Conservation (phyloP, 2,329 filamentous ascomycete genomes). For the Apiospora rasikravindrae region DNA sequence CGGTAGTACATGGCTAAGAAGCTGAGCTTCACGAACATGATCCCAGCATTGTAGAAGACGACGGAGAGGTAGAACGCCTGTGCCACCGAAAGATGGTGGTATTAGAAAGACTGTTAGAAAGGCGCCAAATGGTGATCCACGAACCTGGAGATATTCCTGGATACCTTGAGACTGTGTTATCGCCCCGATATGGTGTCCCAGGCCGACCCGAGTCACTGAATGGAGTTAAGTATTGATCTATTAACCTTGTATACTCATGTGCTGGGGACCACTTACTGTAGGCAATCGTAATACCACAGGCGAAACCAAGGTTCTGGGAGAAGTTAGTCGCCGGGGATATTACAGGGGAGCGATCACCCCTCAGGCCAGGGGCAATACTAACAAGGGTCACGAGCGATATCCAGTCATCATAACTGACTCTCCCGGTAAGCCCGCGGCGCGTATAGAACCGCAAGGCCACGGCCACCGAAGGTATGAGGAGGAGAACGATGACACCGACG, state of each 20-base stretch:
- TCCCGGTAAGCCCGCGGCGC: constrained; percentile 1
- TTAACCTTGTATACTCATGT: neutral
- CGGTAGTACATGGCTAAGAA: constrained; percentile 16
- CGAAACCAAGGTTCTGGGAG: neutral
- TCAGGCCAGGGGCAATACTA: neutral
- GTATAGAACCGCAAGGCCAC: constrained; percentile 13
- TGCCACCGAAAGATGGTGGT: neutral
- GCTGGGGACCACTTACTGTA: neutral
- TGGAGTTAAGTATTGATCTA: neutral
- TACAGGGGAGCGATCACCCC: neutral
- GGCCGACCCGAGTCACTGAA: constrained; percentile 11
- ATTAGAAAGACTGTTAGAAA: neutral
- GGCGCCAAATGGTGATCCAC: neutral
- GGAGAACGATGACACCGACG: neutral
- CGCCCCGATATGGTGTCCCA: constrained; percentile 8
- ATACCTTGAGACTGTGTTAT: neutral
- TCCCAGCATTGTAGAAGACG: constrained; percentile 4
- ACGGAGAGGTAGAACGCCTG: constrained; percentile 4
- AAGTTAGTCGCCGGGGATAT: neutral
- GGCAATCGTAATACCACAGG: neutral
- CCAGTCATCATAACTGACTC: constrained; percentile 13
- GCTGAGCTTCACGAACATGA: constrained; percentile 12
- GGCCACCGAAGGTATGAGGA: neutral
- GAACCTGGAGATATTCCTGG: constrained; percentile 7
- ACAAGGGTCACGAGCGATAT: neutral